Base-by-base conservation (phyloP, 192 early-diverging fungal genomes). In the Coemansia sp. region DNA sequence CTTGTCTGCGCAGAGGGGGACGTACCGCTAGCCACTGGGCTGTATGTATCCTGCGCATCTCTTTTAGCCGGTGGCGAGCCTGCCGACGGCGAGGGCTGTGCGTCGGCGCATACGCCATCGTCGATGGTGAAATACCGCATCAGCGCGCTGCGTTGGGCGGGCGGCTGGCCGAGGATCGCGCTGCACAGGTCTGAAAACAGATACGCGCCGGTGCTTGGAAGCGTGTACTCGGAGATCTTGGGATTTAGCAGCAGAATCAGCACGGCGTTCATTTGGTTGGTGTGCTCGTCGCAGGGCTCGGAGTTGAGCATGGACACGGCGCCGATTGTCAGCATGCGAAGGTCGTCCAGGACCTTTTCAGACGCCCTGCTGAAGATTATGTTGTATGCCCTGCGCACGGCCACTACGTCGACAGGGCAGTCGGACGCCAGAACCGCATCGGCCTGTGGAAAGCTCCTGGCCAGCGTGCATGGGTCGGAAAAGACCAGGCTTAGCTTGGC, bases 131-230 rank as follows among this genome's bases (percentile, higher is more conserved):
- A 73, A 52, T 74, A 76, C 25, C 59, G 70, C 70, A 73, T 70
- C 48, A 82, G 55, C 49, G 58, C 39, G 6, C 55, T 39, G 19
- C 63, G 64, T 50, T 72, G 71, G 9, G 67, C 60, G 0, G 61
- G 47, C 6, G 71, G 64, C 32, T 67, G 74, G 35, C 42, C 61
- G 14, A 82, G 34, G 19, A 76, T 73, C 34, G 56, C 55, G 22
- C 62, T 72, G 58, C 79, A 82, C 18, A 82, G 74, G 29, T 82
- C 74, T 0, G 79, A 71, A 47, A 82, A 72, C 45, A 73, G 50
- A 11, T 45, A 54, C 8, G 62, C 65, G 29, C 53, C 52, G 11
- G 47, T 52, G 55, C 71, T 59, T 9, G 64, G 55, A 36, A 61
- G 64, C 10, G 32, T 28, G 27, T 75, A 75, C 39, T 82, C 74